Conservation (phyloP, 139 green algal genomes). For the Nannochloris sp. region DNA sequence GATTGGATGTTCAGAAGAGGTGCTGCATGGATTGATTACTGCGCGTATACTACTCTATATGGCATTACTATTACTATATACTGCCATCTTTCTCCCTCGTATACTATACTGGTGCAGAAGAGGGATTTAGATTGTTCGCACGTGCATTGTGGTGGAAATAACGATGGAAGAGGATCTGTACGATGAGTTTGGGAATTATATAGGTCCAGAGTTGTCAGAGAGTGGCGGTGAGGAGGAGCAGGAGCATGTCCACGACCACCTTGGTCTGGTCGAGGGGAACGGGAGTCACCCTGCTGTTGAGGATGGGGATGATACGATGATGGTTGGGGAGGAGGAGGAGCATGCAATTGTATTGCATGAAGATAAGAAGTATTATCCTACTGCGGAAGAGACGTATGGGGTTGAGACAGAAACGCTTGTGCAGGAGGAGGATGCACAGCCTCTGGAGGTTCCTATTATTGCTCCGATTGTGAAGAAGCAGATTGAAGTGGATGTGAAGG, state of each 20-base stretch:
- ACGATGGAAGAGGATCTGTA: slow-evolving; percentile 70
- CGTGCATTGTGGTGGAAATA: background rate
- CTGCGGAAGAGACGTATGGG: slow-evolving; percentile 89
- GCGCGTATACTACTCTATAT: too few species aligned
- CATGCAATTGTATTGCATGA: slow-evolving; percentile 71
- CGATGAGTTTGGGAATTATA: slow-evolving; percentile 99
- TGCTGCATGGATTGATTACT: too few species aligned
- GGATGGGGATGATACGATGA: slow-evolving; percentile 22
- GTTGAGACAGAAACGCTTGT: slow-evolving; percentile 83
- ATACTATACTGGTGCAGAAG: background rate
- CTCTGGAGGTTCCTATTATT: slow-evolving; percentile 94
- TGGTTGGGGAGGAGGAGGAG: slow-evolving; percentile 34
- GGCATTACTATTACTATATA: too few species aligned
- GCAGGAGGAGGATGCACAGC: slow-evolving; percentile 97
- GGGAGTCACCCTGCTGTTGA: background rate
- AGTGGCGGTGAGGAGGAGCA: slow-evolving; percentile 41
- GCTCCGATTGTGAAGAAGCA: slow-evolving; percentile 69
- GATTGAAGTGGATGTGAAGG: slow-evolving; percentile 43
- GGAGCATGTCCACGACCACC: background rate
- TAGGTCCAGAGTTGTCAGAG: slow-evolving; percentile 80
- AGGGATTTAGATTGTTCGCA: background rate
- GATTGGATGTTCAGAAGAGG: too few species aligned
- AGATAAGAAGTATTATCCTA: slow-evolving; percentile 99
- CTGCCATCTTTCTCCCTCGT: too few species aligned
- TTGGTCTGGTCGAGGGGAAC: background rate